Conservation (phyloP, 192 early-diverging fungal genomes). For the Oehlia diaphana region DNA sequence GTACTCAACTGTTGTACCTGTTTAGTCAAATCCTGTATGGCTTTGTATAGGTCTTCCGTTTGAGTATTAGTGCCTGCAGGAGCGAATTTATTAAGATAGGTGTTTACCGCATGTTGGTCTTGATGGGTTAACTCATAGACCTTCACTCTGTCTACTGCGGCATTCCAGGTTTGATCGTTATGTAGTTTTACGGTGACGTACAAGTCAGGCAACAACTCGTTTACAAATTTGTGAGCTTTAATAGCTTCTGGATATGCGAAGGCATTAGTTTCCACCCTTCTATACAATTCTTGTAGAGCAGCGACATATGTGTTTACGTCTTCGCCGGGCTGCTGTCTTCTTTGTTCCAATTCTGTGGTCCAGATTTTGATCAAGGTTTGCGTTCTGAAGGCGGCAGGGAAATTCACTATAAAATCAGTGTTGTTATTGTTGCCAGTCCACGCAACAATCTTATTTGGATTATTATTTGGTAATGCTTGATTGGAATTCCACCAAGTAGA, state of each 20-base stretch:
- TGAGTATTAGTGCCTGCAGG: no score
- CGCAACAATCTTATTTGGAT: not conserved
- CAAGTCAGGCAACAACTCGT: no score
- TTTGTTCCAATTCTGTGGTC: not conserved
- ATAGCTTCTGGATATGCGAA: not conserved
- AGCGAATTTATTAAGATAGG: not conserved
- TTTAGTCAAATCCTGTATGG: no score
- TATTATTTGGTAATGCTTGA: not conserved
- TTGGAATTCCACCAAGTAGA: not conserved
- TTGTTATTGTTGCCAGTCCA: not conserved
- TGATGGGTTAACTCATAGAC: not conserved
- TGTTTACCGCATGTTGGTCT: not conserved
- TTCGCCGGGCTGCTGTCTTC: not conserved
- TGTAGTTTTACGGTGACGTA: no score
- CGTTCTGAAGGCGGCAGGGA: not conserved
- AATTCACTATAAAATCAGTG: not conserved
- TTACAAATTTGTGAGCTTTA: no score
- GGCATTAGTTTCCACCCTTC: not conserved
- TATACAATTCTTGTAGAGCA: not conserved
- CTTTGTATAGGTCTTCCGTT: no score
- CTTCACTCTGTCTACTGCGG: no score
- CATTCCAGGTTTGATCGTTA: no score
- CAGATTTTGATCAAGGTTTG: not conserved
- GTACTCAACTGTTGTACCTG: no score
- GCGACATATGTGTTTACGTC: not conserved